These are phyloP conservation scores for Ceratocystis destructans DNA, from an alignment of 2,329 filamentous ascomycete genomes.

Conservation along the genomic window DNA sequence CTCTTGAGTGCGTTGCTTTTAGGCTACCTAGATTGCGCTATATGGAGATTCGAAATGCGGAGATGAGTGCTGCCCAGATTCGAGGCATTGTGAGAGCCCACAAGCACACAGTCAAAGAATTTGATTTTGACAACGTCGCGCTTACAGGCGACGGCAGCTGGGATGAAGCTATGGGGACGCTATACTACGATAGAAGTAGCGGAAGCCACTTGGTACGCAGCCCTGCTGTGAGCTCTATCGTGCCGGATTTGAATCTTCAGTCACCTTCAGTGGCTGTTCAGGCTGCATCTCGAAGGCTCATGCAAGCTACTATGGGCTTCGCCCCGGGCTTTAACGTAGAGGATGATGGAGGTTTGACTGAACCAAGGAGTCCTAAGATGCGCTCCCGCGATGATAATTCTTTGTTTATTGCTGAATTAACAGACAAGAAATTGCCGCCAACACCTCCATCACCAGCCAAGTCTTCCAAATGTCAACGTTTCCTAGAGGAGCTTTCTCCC, in stretches of 20 bases:
- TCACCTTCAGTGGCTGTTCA: slow-evolving; percentile 39
- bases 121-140: slow-evolving; percentile 65
- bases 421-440: slow-evolving; percentile 32
- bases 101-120: slow-evolving; percentile 54
- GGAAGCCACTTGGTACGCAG: slow-evolving; percentile 30
- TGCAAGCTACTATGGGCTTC: slow-evolving; percentile 28
- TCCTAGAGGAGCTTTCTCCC: not conserved
- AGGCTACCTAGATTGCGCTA: slow-evolving; percentile 53
- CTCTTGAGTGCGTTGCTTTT: slow-evolving; percentile 29
- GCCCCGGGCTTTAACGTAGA: not conserved
- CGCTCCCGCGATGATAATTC: slow-evolving; percentile 18
- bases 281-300: slow-evolving; percentile 39
- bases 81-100: slow-evolving; percentile 54
- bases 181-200: slow-evolving; percentile 33
- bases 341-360: not conserved
- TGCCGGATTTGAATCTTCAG: slow-evolving; percentile 17
- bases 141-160: slow-evolving; percentile 57
- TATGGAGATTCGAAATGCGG: slow-evolving; percentile 58
- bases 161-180: slow-evolving; percentile 67
- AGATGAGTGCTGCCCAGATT: slow-evolving; percentile 58
- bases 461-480: not conserved
- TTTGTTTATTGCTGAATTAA: slow-evolving; percentile 33
- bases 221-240: slow-evolving; percentile 3
- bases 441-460: slow-evolving; percentile 25
- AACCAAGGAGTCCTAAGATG: not conserved